phyloP scores from a whole-genome alignment of 148 eudicot genomes.

The Rhododendron molle region DNA sequence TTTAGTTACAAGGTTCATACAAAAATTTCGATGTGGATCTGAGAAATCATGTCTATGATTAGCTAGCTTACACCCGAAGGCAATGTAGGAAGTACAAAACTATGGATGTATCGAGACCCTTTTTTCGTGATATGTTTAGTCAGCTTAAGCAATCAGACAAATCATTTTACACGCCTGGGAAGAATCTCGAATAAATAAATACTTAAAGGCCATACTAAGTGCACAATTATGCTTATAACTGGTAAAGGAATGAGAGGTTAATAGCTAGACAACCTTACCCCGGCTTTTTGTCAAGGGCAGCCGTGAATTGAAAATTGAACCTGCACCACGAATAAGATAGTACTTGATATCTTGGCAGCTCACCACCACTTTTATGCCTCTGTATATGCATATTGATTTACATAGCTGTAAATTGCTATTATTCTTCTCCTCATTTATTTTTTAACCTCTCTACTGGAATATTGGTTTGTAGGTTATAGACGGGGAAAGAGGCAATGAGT shows the following conservation, averaged over 20 bases:
- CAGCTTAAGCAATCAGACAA: neutral
- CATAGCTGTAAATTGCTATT: neutral
- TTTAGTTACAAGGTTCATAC: neutral
- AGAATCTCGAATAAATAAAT: neutral
- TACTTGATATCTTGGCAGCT: too few species aligned
- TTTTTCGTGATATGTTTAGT: neutral
- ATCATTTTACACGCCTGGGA: neutral
- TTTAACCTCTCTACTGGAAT: neutral
- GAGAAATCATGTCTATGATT: neutral
- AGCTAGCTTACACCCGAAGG: neutral
- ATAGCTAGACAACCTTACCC: too few species aligned
- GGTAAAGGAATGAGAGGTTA: too few species aligned
- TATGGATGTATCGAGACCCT: neutral
- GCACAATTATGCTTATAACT: too few species aligned
- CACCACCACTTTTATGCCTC: neutral
- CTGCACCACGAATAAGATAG: too few species aligned
- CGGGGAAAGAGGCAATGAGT: conserved; percentile 80
- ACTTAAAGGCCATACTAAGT: neutral
- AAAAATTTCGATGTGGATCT: neutral
- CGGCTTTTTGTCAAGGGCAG: too few species aligned
- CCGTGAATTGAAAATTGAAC: too few species aligned
- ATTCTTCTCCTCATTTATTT: neutral
- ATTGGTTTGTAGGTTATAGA: conserved; percentile 60
- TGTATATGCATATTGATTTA: neutral
- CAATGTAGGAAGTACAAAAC: neutral